Evolutionary conservation across 2,329 filamentous ascomycete species (phyloP).

Genomic region (Biscogniauxia mediterranea): DNA sequence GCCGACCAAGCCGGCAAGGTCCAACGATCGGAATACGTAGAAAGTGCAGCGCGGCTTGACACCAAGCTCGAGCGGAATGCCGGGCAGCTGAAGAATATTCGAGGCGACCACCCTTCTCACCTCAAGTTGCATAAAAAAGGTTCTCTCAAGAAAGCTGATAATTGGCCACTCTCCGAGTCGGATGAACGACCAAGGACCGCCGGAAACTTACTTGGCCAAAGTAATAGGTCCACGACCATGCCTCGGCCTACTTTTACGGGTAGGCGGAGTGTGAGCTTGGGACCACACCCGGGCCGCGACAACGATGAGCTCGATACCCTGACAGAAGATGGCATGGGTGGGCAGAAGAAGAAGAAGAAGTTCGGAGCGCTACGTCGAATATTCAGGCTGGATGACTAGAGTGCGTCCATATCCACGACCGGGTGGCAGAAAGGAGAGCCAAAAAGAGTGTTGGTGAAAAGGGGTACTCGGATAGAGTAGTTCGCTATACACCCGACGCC

Average conservation of each 20-base stretch:
- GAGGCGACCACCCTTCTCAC: constrained; percentile 33
- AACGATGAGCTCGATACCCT: constrained; percentile 8
- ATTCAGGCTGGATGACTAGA: constrained; percentile 55
- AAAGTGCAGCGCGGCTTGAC: constrained; percentile 61
- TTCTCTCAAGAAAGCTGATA: constrained; percentile 37
- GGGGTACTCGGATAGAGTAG: constrained; percentile 11
- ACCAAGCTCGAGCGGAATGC: constrained; percentile 59
- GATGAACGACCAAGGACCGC: constrained; percentile 29
- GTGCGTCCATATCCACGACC: constrained; percentile 7
- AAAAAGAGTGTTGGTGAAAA: constrained; percentile 23
- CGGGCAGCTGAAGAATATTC: constrained; percentile 50
- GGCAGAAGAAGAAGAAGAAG: constrained; percentile 45
- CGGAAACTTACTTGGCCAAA: constrained; percentile 23
- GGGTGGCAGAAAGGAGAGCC: constrained; percentile 10
- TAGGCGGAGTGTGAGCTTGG: constrained; percentile 29
- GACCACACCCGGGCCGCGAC: constrained; percentile 24
- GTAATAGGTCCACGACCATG: constrained; percentile 6
- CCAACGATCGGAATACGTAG: constrained; percentile 49
- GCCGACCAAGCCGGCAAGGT: constrained; percentile 50
- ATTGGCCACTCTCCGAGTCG: constrained; percentile 48
- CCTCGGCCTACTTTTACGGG: constrained; percentile 18
- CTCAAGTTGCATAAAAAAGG: constrained; percentile 48
- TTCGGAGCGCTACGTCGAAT: constrained; percentile 55
- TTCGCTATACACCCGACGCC: constrained; percentile 3
- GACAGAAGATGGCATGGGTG: constrained; percentile 32